A percentile compares a stretch with the other conserved stretches of the same genome.
These are phyloP conservation scores for Nigrospora sphaerica DNA, from an alignment of 2,329 filamentous ascomycete genomes.

Conservation along the genomic window DNA sequence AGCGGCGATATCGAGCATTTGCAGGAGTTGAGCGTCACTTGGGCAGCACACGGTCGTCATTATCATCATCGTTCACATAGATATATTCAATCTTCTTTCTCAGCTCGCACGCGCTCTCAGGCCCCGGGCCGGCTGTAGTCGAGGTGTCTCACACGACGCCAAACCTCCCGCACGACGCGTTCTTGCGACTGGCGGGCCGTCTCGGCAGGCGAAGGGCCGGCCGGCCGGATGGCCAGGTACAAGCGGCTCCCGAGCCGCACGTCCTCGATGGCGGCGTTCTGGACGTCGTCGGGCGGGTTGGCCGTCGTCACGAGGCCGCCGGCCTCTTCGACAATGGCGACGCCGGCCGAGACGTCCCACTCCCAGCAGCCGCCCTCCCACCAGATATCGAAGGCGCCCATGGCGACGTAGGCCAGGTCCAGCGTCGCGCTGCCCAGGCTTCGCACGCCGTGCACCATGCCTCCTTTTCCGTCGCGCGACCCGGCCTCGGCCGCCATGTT, in stretches of 20 bases:
- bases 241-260: constrained; percentile 59
- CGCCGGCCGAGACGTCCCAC: constrained; percentile 73
- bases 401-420: constrained; percentile 68
- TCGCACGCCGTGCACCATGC: constrained; percentile 72
- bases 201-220: constrained; percentile 52
- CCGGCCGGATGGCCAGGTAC: constrained; percentile 66
- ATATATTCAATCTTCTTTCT: no score
- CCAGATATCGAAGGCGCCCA: constrained; percentile 73
- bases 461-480: constrained; percentile 57
- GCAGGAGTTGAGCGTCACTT: neutral
- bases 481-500: constrained; percentile 66
- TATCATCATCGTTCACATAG: neutral
- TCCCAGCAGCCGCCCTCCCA: constrained; percentile 81
- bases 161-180: constrained; percentile 63
- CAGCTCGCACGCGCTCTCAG: constrained; percentile 15
- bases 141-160: constrained; percentile 58
- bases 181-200: constrained; percentile 62
- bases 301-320: constrained; percentile 68
- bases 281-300: constrained; percentile 56
- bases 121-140: constrained; percentile 61
- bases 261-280: constrained; percentile 49
- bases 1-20: neutral
- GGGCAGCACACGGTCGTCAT: neutral
- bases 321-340: constrained; percentile 66
- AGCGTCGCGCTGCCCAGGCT: constrained; percentile 68